These are phyloP conservation scores for Trichoderma breve DNA, from an alignment of 2,329 filamentous ascomycete genomes.

Conservation along the genomic window DNA sequence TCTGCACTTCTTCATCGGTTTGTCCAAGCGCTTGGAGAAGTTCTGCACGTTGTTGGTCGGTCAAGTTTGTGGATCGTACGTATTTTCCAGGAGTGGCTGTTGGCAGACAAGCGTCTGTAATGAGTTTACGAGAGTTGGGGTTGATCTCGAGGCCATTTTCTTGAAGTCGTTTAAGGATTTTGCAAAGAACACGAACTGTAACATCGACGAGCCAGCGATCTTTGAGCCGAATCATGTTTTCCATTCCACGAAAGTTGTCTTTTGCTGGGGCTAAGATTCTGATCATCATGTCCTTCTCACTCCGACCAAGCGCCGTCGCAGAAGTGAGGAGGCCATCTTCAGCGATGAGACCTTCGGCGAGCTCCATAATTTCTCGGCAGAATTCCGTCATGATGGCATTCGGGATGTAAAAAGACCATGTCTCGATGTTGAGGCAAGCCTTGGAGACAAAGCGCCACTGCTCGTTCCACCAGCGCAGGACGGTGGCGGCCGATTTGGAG, in stretches of 20 bases:
- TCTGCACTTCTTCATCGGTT: conserved; percentile 54
- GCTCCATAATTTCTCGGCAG: conserved; percentile 91
- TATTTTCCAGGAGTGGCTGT: conserved; percentile 54
- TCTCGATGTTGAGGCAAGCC: conserved; percentile 79
- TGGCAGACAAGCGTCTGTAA: conserved; percentile 64
- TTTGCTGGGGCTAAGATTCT: conserved; percentile 41
- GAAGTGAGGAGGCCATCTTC: conserved; percentile 81
- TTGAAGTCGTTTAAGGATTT: conserved; percentile 77
- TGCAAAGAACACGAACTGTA: conserved; percentile 77
- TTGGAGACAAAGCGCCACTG: conserved; percentile 80
- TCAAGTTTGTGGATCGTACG: conserved; percentile 73
- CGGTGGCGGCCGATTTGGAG: conserved; percentile 59
- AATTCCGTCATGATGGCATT: conserved; percentile 85
- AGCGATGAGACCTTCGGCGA: conserved; percentile 80
- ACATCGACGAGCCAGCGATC: conserved; percentile 83
- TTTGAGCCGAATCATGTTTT: conserved; percentile 85
- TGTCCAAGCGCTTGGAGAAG: conserved; percentile 63
- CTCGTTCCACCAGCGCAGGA: conserved; percentile 78
- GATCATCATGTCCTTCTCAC: conserved; percentile 40
- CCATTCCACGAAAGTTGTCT: conserved; percentile 63
- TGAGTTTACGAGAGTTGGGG: conserved; percentile 55
- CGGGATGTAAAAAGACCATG: conserved; percentile 75
- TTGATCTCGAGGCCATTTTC: conserved; percentile 73
- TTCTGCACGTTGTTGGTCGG: conserved; percentile 79
- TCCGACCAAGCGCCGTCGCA: conserved; percentile 45